Evolutionary conservation across 495 filamentous ascomycete genomes (phyloP).

Genomic region (Penicillium maclennaniae): DNA sequence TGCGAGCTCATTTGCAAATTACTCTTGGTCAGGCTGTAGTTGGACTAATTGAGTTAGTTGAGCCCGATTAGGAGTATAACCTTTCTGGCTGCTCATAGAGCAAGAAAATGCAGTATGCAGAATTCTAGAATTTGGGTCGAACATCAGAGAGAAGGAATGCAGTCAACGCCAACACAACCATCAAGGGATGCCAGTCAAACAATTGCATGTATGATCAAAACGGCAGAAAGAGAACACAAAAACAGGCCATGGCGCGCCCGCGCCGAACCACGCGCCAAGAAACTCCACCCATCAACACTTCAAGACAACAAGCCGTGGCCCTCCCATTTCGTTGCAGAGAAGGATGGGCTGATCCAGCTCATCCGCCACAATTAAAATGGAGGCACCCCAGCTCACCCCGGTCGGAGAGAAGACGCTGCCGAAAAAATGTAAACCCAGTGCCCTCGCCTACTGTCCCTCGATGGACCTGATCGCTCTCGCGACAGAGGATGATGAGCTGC

Average conservation of each 20-base stretch:
- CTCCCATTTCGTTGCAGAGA: conserved; percentile 5
- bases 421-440: conserved; percentile 50
- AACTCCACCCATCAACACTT: conserved; percentile 25
- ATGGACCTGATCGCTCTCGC: conserved; percentile 77
- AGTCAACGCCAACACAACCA: background rate
- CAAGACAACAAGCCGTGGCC: conserved; percentile 3
- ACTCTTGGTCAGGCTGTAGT: no score
- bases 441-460: conserved; percentile 71
- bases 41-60: no score
- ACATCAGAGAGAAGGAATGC: no score
- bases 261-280: conserved; percentile 30
- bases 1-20: no score
- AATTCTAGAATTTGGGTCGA: no score
- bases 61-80: no score
- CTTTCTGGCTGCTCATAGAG: no score
- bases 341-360: conserved; percentile 22
- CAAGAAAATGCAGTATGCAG: no score
- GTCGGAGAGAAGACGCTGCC: conserved; percentile 56
- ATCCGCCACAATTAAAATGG: conserved; percentile 20
- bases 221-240: background rate
- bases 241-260: background rate
- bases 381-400: conserved; percentile 35
- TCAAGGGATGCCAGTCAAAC: background rate
- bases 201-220: background rate
- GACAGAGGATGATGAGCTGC: conserved; percentile 58